phyloP scores from a whole-genome alignment of 2,329 filamentous ascomycete species.

The Penicillium sp. region DNA sequence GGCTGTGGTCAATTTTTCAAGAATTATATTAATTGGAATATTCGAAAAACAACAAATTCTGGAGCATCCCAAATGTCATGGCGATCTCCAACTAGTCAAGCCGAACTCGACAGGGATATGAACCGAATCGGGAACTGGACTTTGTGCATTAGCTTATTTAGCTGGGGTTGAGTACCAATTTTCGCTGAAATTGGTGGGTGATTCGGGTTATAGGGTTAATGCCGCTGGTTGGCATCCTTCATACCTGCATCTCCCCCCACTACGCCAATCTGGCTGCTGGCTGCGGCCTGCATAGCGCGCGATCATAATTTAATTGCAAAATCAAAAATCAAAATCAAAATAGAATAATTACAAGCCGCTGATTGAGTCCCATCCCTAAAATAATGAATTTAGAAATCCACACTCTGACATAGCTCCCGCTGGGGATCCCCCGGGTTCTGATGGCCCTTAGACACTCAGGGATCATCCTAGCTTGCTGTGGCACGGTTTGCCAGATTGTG shows the following conservation, averaged over 20 bases:
- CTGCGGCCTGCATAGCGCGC: conserved; percentile 22
- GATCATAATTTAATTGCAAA: conserved; percentile 16
- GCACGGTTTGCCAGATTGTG: conserved; percentile 15
- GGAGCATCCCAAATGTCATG: conserved; percentile 5
- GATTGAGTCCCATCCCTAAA: background rate
- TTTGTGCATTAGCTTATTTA: conserved; percentile 5
- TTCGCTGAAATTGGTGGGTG: conserved; percentile 2
- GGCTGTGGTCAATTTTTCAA: background rate
- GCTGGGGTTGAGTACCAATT: background rate
- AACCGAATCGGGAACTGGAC: conserved; percentile 19
- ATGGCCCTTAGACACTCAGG: conserved; percentile 13
- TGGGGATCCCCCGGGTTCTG: conserved; percentile 25
- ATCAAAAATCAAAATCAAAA: background rate
- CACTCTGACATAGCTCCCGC: background rate
- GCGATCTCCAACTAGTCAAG: conserved; percentile 28
- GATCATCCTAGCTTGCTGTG: conserved; percentile 28
- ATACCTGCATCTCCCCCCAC: conserved; percentile 24
- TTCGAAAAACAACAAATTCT: background rate
- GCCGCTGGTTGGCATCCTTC: conserved; percentile 5
- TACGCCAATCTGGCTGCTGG: conserved; percentile 9
- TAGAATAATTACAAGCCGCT: background rate
- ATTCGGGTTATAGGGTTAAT: conserved; percentile 2
- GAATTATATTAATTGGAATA: conserved; percentile 1
- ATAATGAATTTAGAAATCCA: background rate
- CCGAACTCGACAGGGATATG: conserved; percentile 18